Evolutionary conservation across 257 asterid species (phyloP), one percentile per base, ranked within the genome.

Genomic region (Striga asiatica): DNA sequence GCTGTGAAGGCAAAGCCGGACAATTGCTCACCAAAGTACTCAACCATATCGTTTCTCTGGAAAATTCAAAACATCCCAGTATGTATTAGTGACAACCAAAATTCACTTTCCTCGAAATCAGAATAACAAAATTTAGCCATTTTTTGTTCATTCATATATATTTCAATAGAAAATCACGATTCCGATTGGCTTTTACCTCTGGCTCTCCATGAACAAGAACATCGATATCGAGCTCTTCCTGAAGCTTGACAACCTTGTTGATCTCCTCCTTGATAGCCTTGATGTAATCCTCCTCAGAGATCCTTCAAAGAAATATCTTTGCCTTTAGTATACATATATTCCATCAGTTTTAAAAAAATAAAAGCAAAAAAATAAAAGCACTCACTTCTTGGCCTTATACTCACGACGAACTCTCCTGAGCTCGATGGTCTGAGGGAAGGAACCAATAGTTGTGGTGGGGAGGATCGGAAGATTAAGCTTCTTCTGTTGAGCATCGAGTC

Each of bases 131-230:
- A n/a, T n/a, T n/a, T n/a, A n/a, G n/a, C n/a, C n/a, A 3, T 14
- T 13, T 10, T 38, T 38, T 39, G 47, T 39, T 34, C 12, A 8
- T 34, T 34, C 0, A 34, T 8, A 8, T 34, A 34, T 34, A 34
- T 34, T 13, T 35, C 9, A 47, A 21, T 19, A 21, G 16, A 13
- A 1, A 2, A 54, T 7, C n/a, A n/a, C n/a, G n/a, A n/a, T n/a
- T n/a, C n/a, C n/a, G n/a, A 61, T 17, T 39, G 31, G 59, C 73
- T 66, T n/a, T n/a, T 59, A 84, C 96, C 89, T 88, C 96, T 14
- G 94, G 88, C 70, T 88, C 96, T 52, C 96, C 96, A 38, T 88
- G 96, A 61, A 88, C 96, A 66, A 88, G 76, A 72, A 88, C 94
- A 69, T 87, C 94, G 64, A 87, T 71, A 58, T 73, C 96, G 35